Percentiles rank a stretch among this genome's conserved stretches.
These are phyloP conservation scores for Solanum paucissectum DNA, from an alignment of 257 asterid species.

Conservation along the genomic window DNA sequence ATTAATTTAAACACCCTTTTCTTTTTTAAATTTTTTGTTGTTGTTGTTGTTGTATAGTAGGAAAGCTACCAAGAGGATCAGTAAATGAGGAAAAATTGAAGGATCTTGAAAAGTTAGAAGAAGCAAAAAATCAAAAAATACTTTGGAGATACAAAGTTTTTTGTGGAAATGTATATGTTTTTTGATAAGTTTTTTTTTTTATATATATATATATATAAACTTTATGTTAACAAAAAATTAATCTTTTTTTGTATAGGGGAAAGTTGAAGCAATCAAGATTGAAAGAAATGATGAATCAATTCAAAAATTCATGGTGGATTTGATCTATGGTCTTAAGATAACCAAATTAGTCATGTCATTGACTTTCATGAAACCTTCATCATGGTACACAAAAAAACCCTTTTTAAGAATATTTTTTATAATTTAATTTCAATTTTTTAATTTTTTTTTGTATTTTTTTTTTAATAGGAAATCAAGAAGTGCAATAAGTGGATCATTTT, in stretches of 20 bases:
- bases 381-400: neutral
- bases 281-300: conserved; percentile 34
- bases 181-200: neutral
- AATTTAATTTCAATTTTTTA: neutral
- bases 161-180: conserved; percentile 20
- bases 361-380: conserved; percentile 23
- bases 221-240: neutral
- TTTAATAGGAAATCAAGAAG: conserved; percentile 48
- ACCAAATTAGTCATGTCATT: conserved; percentile 49
- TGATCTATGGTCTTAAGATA: conserved; percentile 25
- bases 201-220: neutral
- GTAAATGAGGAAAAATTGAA: conserved; percentile 38
- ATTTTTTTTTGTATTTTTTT: neutral
- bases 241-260: conserved; percentile 19
- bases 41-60: neutral
- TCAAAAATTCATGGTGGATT: conserved; percentile 32
- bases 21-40: neutral
- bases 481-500: conserved; percentile 38
- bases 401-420: neutral
- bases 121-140: conserved; percentile 15
- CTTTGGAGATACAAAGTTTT: conserved; percentile 25
- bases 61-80: conserved; percentile 13
- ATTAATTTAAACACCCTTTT: neutral
- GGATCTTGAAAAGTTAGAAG: conserved; percentile 28
- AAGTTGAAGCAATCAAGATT: conserved; percentile 36